Percentiles rank a stretch among this genome's conserved stretches.
phyloP scores from a whole-genome alignment of 2,329 filamentous ascomycete genomes.

The Trichoderma sp. region DNA sequence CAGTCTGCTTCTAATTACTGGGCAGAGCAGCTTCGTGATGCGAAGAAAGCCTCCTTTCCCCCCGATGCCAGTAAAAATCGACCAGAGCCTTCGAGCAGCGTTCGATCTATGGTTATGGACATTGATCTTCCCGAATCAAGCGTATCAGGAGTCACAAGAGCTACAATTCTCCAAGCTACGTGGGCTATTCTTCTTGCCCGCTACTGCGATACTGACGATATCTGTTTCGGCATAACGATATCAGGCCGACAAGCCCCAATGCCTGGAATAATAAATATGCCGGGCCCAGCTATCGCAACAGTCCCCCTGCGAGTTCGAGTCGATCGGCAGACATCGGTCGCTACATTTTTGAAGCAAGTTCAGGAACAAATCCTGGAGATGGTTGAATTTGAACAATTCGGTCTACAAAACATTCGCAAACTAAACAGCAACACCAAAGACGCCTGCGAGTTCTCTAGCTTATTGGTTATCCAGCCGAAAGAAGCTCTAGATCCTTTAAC shows the following conservation, averaged over 20 bases:
- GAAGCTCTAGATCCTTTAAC: not conserved
- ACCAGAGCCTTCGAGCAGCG: not conserved
- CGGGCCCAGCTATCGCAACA: constrained; percentile 21
- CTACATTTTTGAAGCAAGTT: constrained; percentile 9
- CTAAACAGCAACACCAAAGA: constrained; percentile 16
- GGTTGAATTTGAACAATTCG: constrained; percentile 25
- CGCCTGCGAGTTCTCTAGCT: constrained; percentile 24
- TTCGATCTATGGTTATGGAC: not conserved
- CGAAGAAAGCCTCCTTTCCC: constrained; percentile 3
- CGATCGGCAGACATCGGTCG: not conserved
- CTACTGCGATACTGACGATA: constrained; percentile 32
- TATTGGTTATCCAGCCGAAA: constrained; percentile 23
- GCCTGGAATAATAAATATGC: constrained; percentile 21
- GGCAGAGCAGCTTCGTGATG: not conserved
- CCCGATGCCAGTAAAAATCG: not conserved
- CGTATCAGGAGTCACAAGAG: constrained; percentile 19
- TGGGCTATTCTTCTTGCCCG: constrained; percentile 36
- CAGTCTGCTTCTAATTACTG: not conserved
- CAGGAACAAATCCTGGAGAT: constrained; percentile 20
- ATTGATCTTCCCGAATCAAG: not conserved
- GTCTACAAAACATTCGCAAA: constrained; percentile 26
- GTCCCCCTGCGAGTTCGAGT: constrained; percentile 12
- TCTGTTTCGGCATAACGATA: constrained; percentile 24
- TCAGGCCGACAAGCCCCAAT: constrained; percentile 25
- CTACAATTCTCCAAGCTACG: constrained; percentile 29